Percentiles rank a stretch among this genome's conserved stretches.
Conservation (phyloP, 2,329 filamentous ascomycete species). For the Exutisphaerella laricina region DNA sequence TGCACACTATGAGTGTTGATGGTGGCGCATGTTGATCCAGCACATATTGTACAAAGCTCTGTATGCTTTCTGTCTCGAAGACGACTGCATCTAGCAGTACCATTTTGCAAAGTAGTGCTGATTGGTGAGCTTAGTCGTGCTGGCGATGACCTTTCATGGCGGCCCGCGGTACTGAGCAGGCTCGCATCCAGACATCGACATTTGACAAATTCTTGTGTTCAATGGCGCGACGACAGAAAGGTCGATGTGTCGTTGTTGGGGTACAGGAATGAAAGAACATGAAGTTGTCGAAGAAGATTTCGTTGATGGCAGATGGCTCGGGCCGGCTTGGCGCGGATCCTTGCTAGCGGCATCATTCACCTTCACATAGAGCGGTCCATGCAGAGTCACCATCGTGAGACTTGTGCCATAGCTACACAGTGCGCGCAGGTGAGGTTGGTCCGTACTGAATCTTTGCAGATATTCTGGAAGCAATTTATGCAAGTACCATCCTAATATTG, state of each 20-base stretch:
- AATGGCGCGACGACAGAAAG: not conserved
- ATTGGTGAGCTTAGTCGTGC: not conserved
- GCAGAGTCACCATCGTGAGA: too few species aligned
- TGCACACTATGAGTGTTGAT: constrained; percentile 67
- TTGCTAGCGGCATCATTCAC: too few species aligned
- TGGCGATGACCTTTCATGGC: constrained; percentile 2
- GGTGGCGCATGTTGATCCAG: constrained; percentile 52
- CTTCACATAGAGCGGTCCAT: too few species aligned
- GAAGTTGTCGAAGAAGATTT: constrained; percentile 3
- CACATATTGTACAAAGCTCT: constrained; percentile 58
- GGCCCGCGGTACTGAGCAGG: not conserved
- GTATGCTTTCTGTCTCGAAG: constrained; percentile 36
- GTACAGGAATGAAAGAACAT: not conserved
- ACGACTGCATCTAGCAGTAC: constrained; percentile 30
- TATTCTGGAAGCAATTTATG: too few species aligned
- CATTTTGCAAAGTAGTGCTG: constrained; percentile 14
- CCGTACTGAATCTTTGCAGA: too few species aligned
- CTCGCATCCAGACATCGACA: not conserved
- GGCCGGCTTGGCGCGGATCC: constrained; percentile 1
- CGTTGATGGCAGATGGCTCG: not conserved
- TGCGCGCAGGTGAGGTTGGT: too few species aligned
- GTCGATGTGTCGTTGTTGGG: not conserved
- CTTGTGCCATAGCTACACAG: too few species aligned
- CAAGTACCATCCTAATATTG: too few species aligned
- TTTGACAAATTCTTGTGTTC: not conserved